Percentiles rank a stretch among this genome's conserved stretches.
Evolutionary conservation across 148 eudicot genomes (phyloP).

Genomic region (Amaranthus palmeri): DNA sequence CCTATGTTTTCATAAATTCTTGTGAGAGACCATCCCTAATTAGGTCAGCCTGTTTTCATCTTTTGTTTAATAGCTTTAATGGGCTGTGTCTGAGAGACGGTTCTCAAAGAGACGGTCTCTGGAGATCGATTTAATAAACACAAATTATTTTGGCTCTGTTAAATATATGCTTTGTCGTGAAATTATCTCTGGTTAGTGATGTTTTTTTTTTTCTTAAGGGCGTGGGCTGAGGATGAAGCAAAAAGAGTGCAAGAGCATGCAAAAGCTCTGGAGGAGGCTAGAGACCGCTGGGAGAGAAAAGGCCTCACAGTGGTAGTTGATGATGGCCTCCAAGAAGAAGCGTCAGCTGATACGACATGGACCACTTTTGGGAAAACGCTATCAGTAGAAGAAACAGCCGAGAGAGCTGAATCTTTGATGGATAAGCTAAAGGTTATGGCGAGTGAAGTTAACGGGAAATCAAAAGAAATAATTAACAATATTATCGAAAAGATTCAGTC

Average conservation of each 20-base stretch:
- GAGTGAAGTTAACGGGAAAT: slow-evolving; percentile 50
- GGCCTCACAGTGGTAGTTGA: slow-evolving; percentile 86
- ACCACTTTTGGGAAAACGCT: slow-evolving; percentile 50
- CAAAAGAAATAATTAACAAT: slow-evolving; percentile 46
- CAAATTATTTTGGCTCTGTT: neutral
- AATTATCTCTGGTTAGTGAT: slow-evolving; percentile 4
- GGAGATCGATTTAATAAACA: too few relatives aligned
- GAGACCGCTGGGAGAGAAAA: slow-evolving; percentile 84
- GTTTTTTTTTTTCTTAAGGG: slow-evolving; percentile 34
- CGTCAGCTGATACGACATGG: slow-evolving; percentile 65
- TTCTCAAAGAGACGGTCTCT: too few relatives aligned
- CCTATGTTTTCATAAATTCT: too few relatives aligned
- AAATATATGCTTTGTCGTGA: neutral
- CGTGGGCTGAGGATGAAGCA: slow-evolving; percentile 99
- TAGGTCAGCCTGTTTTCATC: too few relatives aligned
- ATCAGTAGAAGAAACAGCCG: slow-evolving; percentile 57
- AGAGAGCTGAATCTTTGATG: slow-evolving; percentile 63
- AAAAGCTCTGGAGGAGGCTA: slow-evolving; percentile 82
- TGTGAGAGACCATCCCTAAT: too few relatives aligned
- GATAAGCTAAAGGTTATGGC: slow-evolving; percentile 75
- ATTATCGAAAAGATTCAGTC: slow-evolving; percentile 47
- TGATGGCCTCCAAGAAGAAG: slow-evolving; percentile 58
- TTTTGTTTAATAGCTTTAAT: too few relatives aligned
- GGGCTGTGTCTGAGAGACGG: too few relatives aligned
- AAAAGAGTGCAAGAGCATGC: slow-evolving; percentile 91